A percentile compares a stretch with the other conserved stretches of the same genome.
Conservation (phyloP, 2,329 filamentous ascomycete genomes). For the Sporothrix mexicana region DNA sequence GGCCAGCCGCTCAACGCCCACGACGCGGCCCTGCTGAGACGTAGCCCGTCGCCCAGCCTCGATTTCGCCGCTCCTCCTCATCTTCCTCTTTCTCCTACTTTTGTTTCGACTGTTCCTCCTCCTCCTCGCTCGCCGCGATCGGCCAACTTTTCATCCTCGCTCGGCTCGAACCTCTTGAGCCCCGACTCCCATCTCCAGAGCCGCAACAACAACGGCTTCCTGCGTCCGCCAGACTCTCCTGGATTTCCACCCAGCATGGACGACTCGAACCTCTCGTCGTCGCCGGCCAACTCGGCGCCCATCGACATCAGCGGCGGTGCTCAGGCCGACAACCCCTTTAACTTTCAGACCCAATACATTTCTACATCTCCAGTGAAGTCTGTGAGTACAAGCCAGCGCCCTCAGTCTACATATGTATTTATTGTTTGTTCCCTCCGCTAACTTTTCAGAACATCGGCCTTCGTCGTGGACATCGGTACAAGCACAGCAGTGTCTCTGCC, state of each 20-base stretch:
- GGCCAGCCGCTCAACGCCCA: conserved; percentile 34
- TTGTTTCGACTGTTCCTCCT: background rate
- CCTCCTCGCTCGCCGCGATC: conserved; percentile 8
- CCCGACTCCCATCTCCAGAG: conserved; percentile 18
- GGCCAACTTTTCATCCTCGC: conserved; percentile 4
- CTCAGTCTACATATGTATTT: too few relatives aligned
- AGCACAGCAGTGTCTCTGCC: conserved; percentile 88
- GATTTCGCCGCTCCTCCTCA: conserved; percentile 3
- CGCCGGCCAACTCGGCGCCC: conserved; percentile 27
- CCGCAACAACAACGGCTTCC: conserved; percentile 10
- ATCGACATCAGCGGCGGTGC: background rate
- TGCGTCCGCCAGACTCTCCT: conserved; percentile 26
- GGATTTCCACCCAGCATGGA: conserved; percentile 27
- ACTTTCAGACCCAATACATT: conserved; percentile 85
- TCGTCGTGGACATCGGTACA: conserved; percentile 94
- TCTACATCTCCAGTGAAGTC: conserved; percentile 78
- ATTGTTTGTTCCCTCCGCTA: background rate
- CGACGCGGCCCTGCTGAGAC: conserved; percentile 36
- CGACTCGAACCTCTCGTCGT: conserved; percentile 6
- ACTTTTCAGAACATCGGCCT: conserved; percentile 77
- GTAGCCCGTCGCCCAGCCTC: conserved; percentile 34
- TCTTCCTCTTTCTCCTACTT: background rate
- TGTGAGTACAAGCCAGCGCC: conserved; percentile 54
- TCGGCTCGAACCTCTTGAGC: conserved; percentile 23
- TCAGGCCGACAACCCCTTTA: conserved; percentile 75